Conservation (phyloP, 106 monocot genomes). For the Amphibolis antarctica region DNA sequence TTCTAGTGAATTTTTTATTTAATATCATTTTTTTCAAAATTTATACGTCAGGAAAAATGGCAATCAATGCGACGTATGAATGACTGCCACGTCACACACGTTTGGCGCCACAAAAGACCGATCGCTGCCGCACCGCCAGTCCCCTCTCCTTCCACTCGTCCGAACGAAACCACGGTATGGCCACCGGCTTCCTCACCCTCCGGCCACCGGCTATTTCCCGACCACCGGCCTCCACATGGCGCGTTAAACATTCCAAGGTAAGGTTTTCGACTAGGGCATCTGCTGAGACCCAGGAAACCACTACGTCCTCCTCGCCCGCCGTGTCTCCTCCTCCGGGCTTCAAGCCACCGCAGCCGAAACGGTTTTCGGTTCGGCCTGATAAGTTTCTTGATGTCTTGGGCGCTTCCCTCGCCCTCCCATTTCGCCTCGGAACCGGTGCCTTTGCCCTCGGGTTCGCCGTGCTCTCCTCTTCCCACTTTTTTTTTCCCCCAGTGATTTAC, state of each 20-base stretch:
- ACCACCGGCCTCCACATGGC: background rate
- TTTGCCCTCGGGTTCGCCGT: constrained; percentile 50
- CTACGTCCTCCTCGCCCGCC: constrained; percentile 1
- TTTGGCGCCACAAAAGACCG: background rate
- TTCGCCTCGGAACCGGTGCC: constrained; percentile 61
- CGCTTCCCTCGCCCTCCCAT: constrained; percentile 52
- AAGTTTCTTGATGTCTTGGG: constrained; percentile 41
- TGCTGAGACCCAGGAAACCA: constrained; percentile 18
- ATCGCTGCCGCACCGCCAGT: background rate
- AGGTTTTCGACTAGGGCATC: constrained; percentile 20
- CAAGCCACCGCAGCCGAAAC: constrained; percentile 61
- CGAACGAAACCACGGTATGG: background rate
- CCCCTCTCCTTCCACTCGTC: background rate
- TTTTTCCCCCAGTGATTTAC: background rate
- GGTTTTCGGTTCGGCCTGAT: constrained; percentile 41
- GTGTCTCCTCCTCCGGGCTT: constrained; percentile 51
- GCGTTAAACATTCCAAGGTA: background rate
- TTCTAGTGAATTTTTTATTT: no score
- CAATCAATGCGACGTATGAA: no score
- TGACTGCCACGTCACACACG: background rate
- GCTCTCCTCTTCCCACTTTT: background rate
- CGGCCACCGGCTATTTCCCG: background rate
- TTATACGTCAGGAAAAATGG: no score
- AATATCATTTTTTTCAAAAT: no score
- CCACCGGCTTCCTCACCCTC: constrained; percentile 9